These are phyloP conservation scores for Aspergillus carlsbadensis DNA, from an alignment of 495 filamentous ascomycete species.

Conservation along the genomic window DNA sequence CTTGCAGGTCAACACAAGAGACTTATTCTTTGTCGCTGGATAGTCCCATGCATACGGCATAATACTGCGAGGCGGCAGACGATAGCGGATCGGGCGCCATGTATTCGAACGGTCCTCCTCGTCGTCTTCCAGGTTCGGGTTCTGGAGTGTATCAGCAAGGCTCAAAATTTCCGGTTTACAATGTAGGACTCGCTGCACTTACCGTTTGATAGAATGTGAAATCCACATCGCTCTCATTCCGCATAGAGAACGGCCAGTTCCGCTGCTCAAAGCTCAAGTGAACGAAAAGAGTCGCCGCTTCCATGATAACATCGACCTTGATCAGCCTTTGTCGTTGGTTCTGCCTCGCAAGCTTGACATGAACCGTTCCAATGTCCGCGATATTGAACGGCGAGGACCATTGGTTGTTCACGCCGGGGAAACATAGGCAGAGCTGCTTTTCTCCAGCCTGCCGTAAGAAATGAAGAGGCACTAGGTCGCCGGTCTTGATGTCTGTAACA, in stretches of 20 bases:
- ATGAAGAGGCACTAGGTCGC: conserved; percentile 77
- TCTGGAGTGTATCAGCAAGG: conserved; percentile 26
- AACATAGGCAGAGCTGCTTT: conserved; percentile 91
- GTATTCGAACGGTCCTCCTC: conserved; percentile 73
- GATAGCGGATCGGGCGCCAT: conserved; percentile 88
- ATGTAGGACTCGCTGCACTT: conserved; percentile 1
- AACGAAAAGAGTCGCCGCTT: conserved; percentile 88
- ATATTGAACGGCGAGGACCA: conserved; percentile 99
- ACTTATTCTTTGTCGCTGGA: conserved; percentile 93
- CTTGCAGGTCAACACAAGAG: conserved; percentile 76
- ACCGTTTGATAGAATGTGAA: conserved; percentile 88
- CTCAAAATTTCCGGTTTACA: background rate
- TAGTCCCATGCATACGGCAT: conserved; percentile 99
- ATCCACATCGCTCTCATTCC: conserved; percentile 94
- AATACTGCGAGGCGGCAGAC: conserved; percentile 91
- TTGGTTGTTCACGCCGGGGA: conserved; percentile 91
- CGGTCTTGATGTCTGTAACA: conserved; percentile 69
- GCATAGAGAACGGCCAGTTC: conserved; percentile 97
- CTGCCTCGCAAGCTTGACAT: conserved; percentile 89
- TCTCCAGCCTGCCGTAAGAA: conserved; percentile 75
- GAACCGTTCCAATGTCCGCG: conserved; percentile 83
- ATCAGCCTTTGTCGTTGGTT: conserved; percentile 87
- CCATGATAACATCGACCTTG: conserved; percentile 84
- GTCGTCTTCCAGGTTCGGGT: conserved; percentile 76
- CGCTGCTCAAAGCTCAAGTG: conserved; percentile 87